A percentile compares a stretch with the other conserved stretches of the same genome.
Conservation (phyloP, 179 eudicot genomes). For the Gypsophila paniculata region DNA sequence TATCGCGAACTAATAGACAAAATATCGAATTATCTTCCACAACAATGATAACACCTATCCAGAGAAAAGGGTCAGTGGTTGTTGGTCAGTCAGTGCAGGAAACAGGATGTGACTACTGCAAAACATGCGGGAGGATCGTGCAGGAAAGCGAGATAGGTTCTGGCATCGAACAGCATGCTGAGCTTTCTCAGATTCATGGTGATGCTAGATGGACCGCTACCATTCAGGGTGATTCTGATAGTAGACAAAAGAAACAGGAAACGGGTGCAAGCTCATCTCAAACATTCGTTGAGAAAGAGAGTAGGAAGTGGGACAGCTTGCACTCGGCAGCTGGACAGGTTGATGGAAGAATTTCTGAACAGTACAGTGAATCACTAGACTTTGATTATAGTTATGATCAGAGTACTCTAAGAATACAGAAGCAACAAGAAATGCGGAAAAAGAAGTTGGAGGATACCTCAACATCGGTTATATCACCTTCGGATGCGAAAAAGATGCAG, state of each 20-base stretch:
- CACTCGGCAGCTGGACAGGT: conserved; percentile 26
- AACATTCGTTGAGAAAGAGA: conserved; percentile 25
- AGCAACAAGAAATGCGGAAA: conserved; percentile 31
- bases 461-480: conserved; percentile 28
- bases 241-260: conserved; percentile 31
- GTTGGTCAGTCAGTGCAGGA: conserved; percentile 18
- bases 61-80: conserved; percentile 17
- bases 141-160: conserved; percentile 30
- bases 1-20: conserved; percentile 24
- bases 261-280: conserved; percentile 28
- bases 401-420: conserved; percentile 16
- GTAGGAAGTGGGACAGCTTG: conserved; percentile 27
- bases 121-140: conserved; percentile 34
- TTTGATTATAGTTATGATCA: conserved; percentile 18
- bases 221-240: conserved; percentile 31
- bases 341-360: conserved; percentile 30
- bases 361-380: conserved; percentile 27
- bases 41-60: conserved; percentile 24
- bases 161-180: conserved; percentile 23
- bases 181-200: conserved; percentile 33
- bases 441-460: conserved; percentile 23
- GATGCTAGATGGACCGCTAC: conserved; percentile 27
- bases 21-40: conserved; percentile 27
- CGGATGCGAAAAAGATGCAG: conserved; percentile 22
- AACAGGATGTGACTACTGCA: conserved; percentile 31